Base-by-base conservation (phyloP, 1,284 basidiomycete genomes). In the Ganoderma leucocontextum region DNA sequence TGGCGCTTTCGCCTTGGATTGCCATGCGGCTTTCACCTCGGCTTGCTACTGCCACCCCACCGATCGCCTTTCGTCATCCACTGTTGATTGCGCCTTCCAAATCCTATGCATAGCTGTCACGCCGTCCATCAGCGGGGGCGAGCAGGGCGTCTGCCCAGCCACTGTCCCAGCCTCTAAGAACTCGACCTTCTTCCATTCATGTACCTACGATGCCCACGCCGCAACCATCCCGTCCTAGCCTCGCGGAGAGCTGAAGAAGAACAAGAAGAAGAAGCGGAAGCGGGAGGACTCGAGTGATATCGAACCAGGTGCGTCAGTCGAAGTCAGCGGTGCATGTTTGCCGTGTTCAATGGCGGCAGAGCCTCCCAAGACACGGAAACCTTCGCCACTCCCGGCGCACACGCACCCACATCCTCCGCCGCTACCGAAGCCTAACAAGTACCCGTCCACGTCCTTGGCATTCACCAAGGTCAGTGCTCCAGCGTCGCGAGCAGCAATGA, bases 251-350 rank as follows among this genome's bases (percentile, higher is more conserved):
- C 69, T 81, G 57, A 91, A 90, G 81, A 89, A 90, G 78, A 94
- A 94, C 58, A 72, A 72, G 84, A 94, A 94, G 82, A 95, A 95
- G 82, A 94, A 94, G 77, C 90, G 91, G 78, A 94, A 94, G 83
- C 86, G 92, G 65, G 88, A 94, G 15, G 92, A 91, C 36, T 90
- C 91, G 35, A 93, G 91, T 75, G 94, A 95, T 74, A 80, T 82
- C 29, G 89, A 93, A 74, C 82, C 84, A 81, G 87, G 86, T 89
- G 78, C 47, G 64, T 63, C 9, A 15, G 35, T 39, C 1, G 13
- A 5, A 19, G 35, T n/a, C n/a, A n/a, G n/a, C n/a, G n/a, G n/a
- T n/a, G n/a, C n/a, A n/a, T n/a, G n/a, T n/a, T n/a, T n/a, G n/a
- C n/a, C n/a, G n/a, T n/a, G n/a, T n/a, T n/a, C n/a, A n/a, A n/a